A percentile compares a stretch with the other conserved stretches of the same genome.
These are phyloP conservation scores for Trypanosoma melophagium DNA, from an alignment of 208 protist genomes.

Conservation along the genomic window DNA sequence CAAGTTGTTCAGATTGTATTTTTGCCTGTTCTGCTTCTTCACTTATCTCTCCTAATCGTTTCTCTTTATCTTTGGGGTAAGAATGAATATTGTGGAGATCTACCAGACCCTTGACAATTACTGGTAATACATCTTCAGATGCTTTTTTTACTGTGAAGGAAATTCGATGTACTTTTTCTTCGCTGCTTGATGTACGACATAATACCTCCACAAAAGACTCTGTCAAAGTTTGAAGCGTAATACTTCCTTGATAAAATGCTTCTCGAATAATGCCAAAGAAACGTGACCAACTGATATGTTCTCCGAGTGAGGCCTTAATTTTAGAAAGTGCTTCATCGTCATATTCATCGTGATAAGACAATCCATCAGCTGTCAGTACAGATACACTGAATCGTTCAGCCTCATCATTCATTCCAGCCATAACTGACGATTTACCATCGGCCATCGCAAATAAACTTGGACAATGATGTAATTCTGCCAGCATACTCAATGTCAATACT, in stretches of 20 bases:
- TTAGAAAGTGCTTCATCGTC: constrained; percentile 39
- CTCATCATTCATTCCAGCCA: constrained; percentile 56
- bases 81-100: constrained; percentile 42
- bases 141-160: constrained; percentile 9
- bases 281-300: constrained; percentile 41
- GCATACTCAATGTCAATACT: constrained; percentile 21
- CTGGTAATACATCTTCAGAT: constrained; percentile 18
- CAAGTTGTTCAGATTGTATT: constrained; percentile 48
- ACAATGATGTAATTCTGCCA: constrained; percentile 52
- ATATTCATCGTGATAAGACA: constrained; percentile 54
- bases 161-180: background rate
- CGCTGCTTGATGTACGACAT: constrained; percentile 18
- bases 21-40: constrained; percentile 39
- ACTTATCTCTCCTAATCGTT: constrained; percentile 36
- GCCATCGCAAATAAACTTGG: constrained; percentile 52
- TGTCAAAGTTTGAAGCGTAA: constrained; percentile 21
- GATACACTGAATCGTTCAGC: constrained; percentile 54
- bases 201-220: constrained; percentile 5
- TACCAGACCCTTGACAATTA: constrained; percentile 35
- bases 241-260: constrained; percentile 43
- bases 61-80: constrained; percentile 64
- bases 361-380: constrained; percentile 31
- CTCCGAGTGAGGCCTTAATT: constrained; percentile 38
- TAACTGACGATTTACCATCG: constrained; percentile 43
- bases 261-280: constrained; percentile 65